A percentile compares a stretch with the other conserved stretches of the same genome.
Conservation (phyloP, 129 eudicot genomes). For the Lactuca sativa region DNA sequence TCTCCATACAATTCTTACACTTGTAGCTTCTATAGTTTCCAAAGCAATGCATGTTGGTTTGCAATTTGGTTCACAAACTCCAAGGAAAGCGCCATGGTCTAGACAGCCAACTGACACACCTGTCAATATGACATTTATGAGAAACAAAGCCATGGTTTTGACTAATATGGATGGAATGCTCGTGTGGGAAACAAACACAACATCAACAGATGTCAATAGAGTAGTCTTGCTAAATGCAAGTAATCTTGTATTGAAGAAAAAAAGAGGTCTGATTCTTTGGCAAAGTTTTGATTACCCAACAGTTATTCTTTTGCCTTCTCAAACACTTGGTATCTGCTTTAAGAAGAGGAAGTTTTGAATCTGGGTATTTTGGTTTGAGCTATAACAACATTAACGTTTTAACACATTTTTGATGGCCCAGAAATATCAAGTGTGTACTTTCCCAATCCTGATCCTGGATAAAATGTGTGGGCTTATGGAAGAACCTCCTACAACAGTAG, state of each 20-base stretch:
- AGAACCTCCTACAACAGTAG: slow-evolving; percentile 45
- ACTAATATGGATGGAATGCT: slow-evolving; percentile 38
- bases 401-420: no score
- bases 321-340: no score
- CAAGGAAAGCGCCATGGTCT: slow-evolving; percentile 38
- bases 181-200: background rate
- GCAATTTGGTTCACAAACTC: slow-evolving; percentile 21
- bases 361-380: slow-evolving; percentile 24
- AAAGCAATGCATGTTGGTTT: slow-evolving; percentile 41
- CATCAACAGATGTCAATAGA: no score
- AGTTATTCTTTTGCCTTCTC: no score
- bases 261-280: no score
- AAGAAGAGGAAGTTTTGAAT: background rate
- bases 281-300: no score
- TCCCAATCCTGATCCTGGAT: slow-evolving; percentile 26
- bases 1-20: slow-evolving; percentile 41
- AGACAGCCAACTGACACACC: slow-evolving; percentile 56
- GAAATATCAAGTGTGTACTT: slow-evolving; percentile 38
- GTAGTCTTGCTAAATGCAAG: no score
- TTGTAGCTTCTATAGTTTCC: slow-evolving; percentile 40
- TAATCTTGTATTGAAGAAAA: no score
- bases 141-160: slow-evolving; percentile 41
- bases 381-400: no score
- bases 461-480: slow-evolving; percentile 18
- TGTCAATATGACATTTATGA: slow-evolving; percentile 35